Base-by-base conservation (phyloP, 2,329 filamentous ascomycete species). In the Fusarium tuaranense region DNA sequence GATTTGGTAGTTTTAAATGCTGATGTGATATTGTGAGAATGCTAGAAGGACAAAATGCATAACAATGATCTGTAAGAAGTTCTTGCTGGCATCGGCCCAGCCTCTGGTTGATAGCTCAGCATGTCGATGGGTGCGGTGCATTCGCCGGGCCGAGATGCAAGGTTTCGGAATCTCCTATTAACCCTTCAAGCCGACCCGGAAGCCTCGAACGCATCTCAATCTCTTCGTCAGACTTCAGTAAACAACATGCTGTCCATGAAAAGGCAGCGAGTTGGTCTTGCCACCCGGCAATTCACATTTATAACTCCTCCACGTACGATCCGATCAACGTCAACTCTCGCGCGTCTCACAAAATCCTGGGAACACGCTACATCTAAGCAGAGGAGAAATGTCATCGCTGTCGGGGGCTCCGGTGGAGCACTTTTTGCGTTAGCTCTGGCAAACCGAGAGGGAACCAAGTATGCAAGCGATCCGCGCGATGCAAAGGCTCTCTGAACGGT, bases 401-500 rank as follows among this genome's bases (percentile, higher is more conserved):
- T 41, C 18, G 68, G 58, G 27, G 68, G 51, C n/a, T 55, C 44
- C 2, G 12, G 20, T 9, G 27, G 60, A 22, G 51, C 51, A 12
- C 32, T 60, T 7, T 32, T 67, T n/a, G 58, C 30, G 51, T 9
- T 70, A 20, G 7, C 67, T 22, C 60, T 36, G 32, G 13, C 44
- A 18, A 65, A 65, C n/a, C 41, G 34, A 38, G 46, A 66, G 27
- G 25, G 48, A 32, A 61, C 32, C 39, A 20, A 55, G 27, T 63
- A 39, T 65, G 36, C 36, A 25, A 57, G 58, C 18, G 61, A 68
- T 34, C 55, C 30, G 8, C 53, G 18, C 34, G 60, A 70, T 48
- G 36, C 60, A 3, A 46, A 68, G 48, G 68, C 68, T 9, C 65
- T 65, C 9, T 62, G 20, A 12, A 62, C 38, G 2, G 65, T 70